phyloP scores from a whole-genome alignment of 73 alveolate species.

The Uronychia setigera region DNA sequence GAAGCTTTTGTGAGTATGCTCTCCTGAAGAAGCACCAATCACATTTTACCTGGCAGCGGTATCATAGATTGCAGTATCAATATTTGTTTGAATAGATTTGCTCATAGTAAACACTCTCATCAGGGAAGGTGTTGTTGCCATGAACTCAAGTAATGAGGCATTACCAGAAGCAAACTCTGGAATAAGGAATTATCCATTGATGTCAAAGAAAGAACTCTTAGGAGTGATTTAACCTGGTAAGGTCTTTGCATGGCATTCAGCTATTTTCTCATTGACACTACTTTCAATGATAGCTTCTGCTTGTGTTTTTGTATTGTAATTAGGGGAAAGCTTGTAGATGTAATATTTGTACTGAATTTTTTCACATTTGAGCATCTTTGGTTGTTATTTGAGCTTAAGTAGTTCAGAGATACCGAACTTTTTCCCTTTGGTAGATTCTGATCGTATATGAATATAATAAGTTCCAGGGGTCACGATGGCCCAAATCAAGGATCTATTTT shows the following conservation, averaged over 20 bases:
- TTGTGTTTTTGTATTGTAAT: no score
- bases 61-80: neutral
- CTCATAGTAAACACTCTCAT: neutral
- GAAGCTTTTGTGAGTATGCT: neutral
- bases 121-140: neutral
- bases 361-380: neutral
- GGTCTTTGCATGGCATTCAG: no score
- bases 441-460: neutral
- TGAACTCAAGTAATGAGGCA: neutral
- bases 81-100: neutral
- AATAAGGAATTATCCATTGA: neutral
- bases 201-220: neutral
- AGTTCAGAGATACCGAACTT: neutral
- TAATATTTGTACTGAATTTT: neutral
- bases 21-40: neutral
- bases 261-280: no score
- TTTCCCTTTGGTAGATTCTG: neutral
- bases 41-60: neutral
- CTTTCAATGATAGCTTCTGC: no score
- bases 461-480: neutral
- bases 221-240: no score
- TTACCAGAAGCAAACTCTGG: neutral
- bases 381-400: neutral
- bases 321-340: no score
- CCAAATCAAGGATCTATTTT: neutral